These are phyloP conservation scores for Udeniomyces megalosporus DNA, from an alignment of 768 basidiomycete species.

Conservation along the genomic window DNA sequence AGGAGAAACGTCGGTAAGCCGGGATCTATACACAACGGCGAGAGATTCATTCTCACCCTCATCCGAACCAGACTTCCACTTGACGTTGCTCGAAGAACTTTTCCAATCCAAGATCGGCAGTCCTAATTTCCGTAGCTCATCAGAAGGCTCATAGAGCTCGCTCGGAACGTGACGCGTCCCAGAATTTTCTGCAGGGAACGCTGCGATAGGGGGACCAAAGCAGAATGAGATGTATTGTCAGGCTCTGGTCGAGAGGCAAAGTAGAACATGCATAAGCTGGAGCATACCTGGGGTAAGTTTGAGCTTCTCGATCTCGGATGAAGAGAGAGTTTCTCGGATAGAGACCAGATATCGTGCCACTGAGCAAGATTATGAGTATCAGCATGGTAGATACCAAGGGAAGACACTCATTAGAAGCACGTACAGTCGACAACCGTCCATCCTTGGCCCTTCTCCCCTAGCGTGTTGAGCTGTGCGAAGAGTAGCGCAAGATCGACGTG, in stretches of 20 bases:
- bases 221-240: background rate
- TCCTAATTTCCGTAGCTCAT: constrained; percentile 50
- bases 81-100: constrained; percentile 29
- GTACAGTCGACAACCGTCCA: constrained; percentile 24
- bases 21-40: too few relatives aligned
- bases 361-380: constrained; percentile 66
- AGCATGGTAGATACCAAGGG: constrained; percentile 31
- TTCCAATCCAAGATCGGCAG: constrained; percentile 85
- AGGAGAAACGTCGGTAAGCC: too few relatives aligned
- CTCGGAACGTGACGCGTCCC: constrained; percentile 20
- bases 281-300: constrained; percentile 35
- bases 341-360: constrained; percentile 80
- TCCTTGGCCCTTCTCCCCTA: constrained; percentile 19
- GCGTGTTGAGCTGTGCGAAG: constrained; percentile 44
- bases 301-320: constrained; percentile 43
- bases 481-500: constrained; percentile 53
- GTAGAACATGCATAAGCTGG: background rate
- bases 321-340: constrained; percentile 47
- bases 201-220: constrained; percentile 29
- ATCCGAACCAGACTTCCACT: constrained; percentile 67
- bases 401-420: constrained; percentile 27
- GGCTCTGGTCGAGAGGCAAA: background rate
- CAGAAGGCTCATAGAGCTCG: constrained; percentile 68
- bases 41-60: constrained; percentile 47
- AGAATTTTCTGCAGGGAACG: constrained; percentile 40